phyloP scores from a whole-genome alignment of 106 monocot genomes.

The Hemerocallis citrina region DNA sequence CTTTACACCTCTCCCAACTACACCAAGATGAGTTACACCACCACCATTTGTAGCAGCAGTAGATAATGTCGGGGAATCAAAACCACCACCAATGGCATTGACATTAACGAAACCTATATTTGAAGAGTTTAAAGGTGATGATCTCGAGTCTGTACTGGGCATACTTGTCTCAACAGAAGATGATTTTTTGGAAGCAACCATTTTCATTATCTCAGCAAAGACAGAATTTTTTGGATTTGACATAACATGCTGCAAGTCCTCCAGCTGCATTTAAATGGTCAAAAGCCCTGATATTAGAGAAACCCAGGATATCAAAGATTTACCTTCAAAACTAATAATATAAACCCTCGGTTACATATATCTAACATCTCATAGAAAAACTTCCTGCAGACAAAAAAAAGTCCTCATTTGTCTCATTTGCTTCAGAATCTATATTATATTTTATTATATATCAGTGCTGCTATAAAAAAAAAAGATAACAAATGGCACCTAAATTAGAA shows the following conservation, averaged over 20 bases:
- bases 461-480: too few relatives aligned
- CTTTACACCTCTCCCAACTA: conserved; percentile 90
- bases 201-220: conserved; percentile 52
- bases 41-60: conserved; percentile 36
- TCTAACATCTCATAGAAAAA: too few relatives aligned
- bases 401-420: too few relatives aligned
- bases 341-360: too few relatives aligned
- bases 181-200: conserved; percentile 21
- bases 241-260: conserved; percentile 71
- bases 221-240: conserved; percentile 38
- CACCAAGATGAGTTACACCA: conserved; percentile 70
- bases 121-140: conserved; percentile 34
- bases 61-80: conserved; percentile 57
- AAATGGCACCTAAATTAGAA: too few relatives aligned
- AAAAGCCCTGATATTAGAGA: not conserved
- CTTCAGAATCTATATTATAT: too few relatives aligned
- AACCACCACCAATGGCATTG: too few relatives aligned
- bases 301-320: too few relatives aligned
- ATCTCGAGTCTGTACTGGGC: not conserved
- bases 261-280: conserved; percentile 48
- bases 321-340: too few relatives aligned
- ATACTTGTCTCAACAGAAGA: conserved; percentile 8
- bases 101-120: conserved; percentile 27
- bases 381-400: too few relatives aligned
- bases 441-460: too few relatives aligned